Percentiles rank a stretch among this genome's conserved stretches.
Evolutionary conservation across 78 protist species (phyloP).

Genomic region (Pigoraptor vietnamica): DNA sequence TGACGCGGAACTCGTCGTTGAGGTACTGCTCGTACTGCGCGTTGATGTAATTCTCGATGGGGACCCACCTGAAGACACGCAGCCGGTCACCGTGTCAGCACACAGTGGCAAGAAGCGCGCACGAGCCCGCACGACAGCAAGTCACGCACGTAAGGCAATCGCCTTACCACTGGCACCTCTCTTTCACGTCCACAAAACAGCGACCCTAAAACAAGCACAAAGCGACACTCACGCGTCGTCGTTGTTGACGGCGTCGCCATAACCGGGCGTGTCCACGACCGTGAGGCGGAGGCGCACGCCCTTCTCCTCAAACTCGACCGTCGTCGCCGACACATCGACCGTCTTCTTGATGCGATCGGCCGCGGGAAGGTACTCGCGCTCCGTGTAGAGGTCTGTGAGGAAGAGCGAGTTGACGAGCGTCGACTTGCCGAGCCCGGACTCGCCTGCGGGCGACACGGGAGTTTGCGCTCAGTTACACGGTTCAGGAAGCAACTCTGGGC

Average conservation of each 20-base stretch:
- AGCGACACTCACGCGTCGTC: background rate
- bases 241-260: constrained; percentile 35
- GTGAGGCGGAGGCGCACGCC: constrained; percentile 32
- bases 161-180: no score
- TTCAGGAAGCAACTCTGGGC: no score
- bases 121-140: no score
- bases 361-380: constrained; percentile 1
- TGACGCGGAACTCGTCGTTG: background rate
- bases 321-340: background rate
- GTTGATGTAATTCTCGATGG: constrained; percentile 13
- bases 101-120: background rate
- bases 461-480: background rate
- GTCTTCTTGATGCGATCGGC: constrained; percentile 5
- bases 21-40: background rate
- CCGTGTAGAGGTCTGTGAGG: background rate
- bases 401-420: constrained; percentile 35
- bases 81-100: background rate
- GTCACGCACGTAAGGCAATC: no score
- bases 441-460: background rate
- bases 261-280: constrained; percentile 45
- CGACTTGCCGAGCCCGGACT: constrained; percentile 30
- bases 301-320: constrained; percentile 20
- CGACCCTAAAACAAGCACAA: no score
- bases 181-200: no score
- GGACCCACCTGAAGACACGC: background rate